A percentile compares a stretch with the other conserved stretches of the same genome.
phyloP scores from a whole-genome alignment of 148 eudicot species.

The Limonium bicolor region DNA sequence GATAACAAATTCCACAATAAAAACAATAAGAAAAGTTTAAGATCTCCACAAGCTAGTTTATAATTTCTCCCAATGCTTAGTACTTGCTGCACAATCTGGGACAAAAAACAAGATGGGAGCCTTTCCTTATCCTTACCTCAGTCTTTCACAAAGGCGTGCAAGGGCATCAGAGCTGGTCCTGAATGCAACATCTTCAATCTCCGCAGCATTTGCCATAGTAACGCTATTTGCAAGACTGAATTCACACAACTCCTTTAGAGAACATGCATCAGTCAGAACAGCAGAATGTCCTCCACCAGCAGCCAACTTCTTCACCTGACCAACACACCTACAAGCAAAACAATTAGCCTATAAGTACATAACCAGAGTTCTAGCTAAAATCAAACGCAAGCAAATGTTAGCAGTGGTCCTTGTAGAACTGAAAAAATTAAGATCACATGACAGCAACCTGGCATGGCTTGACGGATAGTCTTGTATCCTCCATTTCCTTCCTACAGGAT shows the following conservation, averaged over 20 bases:
- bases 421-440: no score
- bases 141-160: slow-evolving; percentile 74
- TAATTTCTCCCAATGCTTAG: no score
- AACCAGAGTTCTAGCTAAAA: no score
- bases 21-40: no score
- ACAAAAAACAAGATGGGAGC: no score
- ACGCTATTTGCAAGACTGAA: slow-evolving; percentile 73
- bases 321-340: slow-evolving; percentile 73
- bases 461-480: no score
- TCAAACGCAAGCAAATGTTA: background rate
- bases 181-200: slow-evolving; percentile 68
- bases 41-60: no score
- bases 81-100: no score
- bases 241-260: slow-evolving; percentile 87
- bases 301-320: slow-evolving; percentile 85
- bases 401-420: background rate
- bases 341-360: background rate
- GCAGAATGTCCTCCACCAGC: slow-evolving; percentile 99
- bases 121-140: no score
- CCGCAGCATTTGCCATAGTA: slow-evolving; percentile 56
- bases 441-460: no score
- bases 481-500: background rate
- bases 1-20: no score
- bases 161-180: slow-evolving; percentile 87
- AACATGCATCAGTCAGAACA: slow-evolving; percentile 87